These are phyloP conservation scores for Phytophthora cryptogea DNA, from an alignment of 352 stramenopile genomes.

Conservation along the genomic window DNA sequence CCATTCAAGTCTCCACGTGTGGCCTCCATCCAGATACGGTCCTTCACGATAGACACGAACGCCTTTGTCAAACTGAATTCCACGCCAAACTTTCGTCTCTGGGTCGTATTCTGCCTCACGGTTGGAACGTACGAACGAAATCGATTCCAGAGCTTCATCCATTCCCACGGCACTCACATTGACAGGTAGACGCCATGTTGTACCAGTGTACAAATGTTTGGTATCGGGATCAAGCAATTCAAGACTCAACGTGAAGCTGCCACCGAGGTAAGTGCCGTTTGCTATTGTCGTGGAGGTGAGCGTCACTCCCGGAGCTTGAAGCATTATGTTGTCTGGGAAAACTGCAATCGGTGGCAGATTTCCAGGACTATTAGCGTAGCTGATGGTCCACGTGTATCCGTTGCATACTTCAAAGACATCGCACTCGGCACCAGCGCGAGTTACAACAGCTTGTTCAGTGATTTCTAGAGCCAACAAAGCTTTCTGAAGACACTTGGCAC, in stretches of 20 bases:
- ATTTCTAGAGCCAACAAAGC: conserved; percentile 44
- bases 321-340: conserved; percentile 41
- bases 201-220: conserved; percentile 41
- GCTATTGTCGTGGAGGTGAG: conserved; percentile 44
- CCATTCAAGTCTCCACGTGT: conserved; percentile 78
- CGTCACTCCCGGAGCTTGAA: conserved; percentile 31
- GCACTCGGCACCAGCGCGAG: conserved; percentile 46
- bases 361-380: conserved; percentile 60
- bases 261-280: conserved; percentile 78
- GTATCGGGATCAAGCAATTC: conserved; percentile 54
- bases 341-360: conserved; percentile 66
- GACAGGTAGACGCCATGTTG: conserved; percentile 70
- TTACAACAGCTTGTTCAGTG: conserved; percentile 46
- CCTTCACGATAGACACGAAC: conserved; percentile 72
- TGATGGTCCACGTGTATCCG: conserved; percentile 73
- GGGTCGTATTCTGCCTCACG: conserved; percentile 65
- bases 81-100: conserved; percentile 52
- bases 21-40: conserved; percentile 67
- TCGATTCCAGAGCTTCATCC: conserved; percentile 73
- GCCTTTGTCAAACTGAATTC: conserved; percentile 71
- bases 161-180: conserved; percentile 73
- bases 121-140: conserved; percentile 71
- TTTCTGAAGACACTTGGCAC: conserved; percentile 27
- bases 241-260: conserved; percentile 58
- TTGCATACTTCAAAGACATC: conserved; percentile 67